phyloP scores from a whole-genome alignment of 2,329 filamentous ascomycete genomes.

The Bipolaris bicolor region DNA sequence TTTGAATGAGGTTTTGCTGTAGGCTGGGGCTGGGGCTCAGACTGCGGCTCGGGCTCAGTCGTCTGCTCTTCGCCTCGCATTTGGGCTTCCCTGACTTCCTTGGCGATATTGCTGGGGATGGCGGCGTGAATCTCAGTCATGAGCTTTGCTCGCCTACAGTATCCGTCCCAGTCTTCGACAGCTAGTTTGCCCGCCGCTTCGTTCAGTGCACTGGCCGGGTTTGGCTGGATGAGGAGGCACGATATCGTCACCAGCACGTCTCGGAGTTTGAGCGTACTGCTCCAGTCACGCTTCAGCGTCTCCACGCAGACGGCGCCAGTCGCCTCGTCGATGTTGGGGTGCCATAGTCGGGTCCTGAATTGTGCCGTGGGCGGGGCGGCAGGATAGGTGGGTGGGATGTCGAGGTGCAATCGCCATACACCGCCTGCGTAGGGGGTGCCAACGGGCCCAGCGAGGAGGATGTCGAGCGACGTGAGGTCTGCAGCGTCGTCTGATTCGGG shows the following conservation, averaged over 20 bases:
- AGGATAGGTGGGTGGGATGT: conserved; percentile 65
- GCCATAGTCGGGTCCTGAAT: conserved; percentile 67
- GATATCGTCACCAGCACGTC: conserved; percentile 66
- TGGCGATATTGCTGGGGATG: conserved; percentile 55
- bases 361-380: conserved; percentile 61
- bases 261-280: conserved; percentile 61
- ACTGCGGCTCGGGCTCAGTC: conserved; percentile 9
- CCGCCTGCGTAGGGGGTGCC: conserved; percentile 66
- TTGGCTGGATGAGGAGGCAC: conserved; percentile 68
- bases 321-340: conserved; percentile 69
- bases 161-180: conserved; percentile 62
- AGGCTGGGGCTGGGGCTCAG: conserved; percentile 14
- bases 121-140: conserved; percentile 68
- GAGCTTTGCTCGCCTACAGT: conserved; percentile 62
- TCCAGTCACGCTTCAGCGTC: conserved; percentile 69
- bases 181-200: conserved; percentile 65
- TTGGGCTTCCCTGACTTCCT: conserved; percentile 60
- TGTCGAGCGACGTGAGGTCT: conserved; percentile 63
- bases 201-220: conserved; percentile 68
- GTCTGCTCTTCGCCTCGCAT: conserved; percentile 59
- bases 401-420: conserved; percentile 65
- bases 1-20: conserved; percentile 24
- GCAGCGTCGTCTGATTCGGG: conserved; percentile 50
- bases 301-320: conserved; percentile 68
- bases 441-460: conserved; percentile 64